Evolutionary conservation across 202 grass and related monocot species (phyloP), one percentile per base, ranked within the genome.

Genomic region (Elaeis oleifera): DNA sequence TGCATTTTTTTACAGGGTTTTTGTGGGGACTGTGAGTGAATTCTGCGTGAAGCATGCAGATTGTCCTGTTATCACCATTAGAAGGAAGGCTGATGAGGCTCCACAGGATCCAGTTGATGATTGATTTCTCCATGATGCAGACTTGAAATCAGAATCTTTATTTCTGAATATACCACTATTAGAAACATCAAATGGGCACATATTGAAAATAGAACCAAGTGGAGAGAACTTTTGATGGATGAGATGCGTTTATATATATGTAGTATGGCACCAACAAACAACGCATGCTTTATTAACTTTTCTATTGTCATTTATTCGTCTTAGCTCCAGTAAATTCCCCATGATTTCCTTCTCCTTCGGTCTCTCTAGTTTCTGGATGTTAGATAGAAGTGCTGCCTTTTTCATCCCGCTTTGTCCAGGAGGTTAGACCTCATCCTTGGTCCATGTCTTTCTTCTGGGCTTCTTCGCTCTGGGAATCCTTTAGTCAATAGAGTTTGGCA

Each of bases 31-130:
- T 15, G 94, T 99, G 64, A 92, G 85, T 61, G 88, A 92, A 69
- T 99, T 84, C 80, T 92, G 85, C 18, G 94, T 89, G 23, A 99
- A 92, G 88, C 94, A 97, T 67, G 92, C 81, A 1, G 88, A 97
- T 49, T 92, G 92, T 39, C 92, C 92, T 3, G 92, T 97, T 54
- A 82, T 92, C 74, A 89, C 94, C 74, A 97, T 97, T 59, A 97
- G 85, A 63, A 80, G 94, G 51, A 97, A 89, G 44, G 88, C 80
- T 25, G 70, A 75, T 27, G 94, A 99, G 81, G 64, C 88, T 63
- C 94, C 88, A 0, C 72, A 86, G 64, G 94, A 99, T 70, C 94
- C 94, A 23, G 59, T 99, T 20, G 82, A 89, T 26, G 88, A 89
- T 22, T 89, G 75, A 60, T 50, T 20, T 52, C 54, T 39, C 48